Conservation (phyloP, 2,329 filamentous ascomycete species). For the Colletotrichum lini region DNA sequence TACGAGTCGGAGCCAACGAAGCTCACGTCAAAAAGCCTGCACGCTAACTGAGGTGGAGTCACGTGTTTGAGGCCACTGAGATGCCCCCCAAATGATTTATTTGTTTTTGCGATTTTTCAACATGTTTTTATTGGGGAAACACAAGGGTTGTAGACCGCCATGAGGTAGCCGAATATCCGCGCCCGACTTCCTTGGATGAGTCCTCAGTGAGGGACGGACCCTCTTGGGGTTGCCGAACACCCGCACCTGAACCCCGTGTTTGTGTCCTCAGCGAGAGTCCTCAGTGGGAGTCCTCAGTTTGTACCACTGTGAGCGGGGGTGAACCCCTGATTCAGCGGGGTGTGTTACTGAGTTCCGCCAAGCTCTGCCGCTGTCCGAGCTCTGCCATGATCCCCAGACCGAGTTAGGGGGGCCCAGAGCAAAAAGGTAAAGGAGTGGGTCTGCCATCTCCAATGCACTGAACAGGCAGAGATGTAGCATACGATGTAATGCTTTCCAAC, state of each 20-base stretch:
- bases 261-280: not conserved
- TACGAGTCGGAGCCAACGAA: conserved; percentile 12
- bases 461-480: too few species aligned
- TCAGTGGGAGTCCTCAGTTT: not conserved
- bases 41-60: not conserved
- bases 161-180: not conserved
- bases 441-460: too few species aligned
- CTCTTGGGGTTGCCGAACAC: not conserved
- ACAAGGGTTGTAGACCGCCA: not conserved
- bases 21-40: not conserved
- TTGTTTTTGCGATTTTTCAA: not conserved
- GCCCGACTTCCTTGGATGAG: not conserved
- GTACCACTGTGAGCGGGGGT: not conserved
- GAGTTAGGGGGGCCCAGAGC: too few species aligned
- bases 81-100: not conserved
- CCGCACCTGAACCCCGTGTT: not conserved
- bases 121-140: not conserved
- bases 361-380: too few species aligned
- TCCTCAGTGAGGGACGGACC: not conserved
- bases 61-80: conserved; percentile 16
- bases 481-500: too few species aligned
- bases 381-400: too few species aligned
- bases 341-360: not conserved
- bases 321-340: not conserved
- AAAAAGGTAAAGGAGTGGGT: too few species aligned